Conservation (phyloP, 345 rosid species). For the Nasturtium officinale region DNA sequence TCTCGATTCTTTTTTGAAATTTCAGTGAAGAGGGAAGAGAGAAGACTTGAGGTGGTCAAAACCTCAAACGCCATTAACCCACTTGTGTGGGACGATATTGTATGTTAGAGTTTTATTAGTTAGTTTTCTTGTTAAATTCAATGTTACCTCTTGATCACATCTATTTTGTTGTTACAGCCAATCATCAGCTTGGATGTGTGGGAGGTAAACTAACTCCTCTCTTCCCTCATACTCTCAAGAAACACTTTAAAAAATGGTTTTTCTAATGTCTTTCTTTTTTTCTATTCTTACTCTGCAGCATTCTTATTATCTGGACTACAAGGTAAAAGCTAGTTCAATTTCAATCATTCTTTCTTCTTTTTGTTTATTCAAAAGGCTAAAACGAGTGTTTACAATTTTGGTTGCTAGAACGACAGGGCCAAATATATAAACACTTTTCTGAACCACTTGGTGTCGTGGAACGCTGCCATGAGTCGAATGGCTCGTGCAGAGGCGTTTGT, state of each 20-base stretch:
- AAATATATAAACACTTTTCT: slow-evolving; percentile 68
- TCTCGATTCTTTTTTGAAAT: slow-evolving; percentile 19
- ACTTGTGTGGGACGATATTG: slow-evolving; percentile 84
- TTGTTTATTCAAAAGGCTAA: slow-evolving; percentile 2
- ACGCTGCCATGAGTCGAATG: slow-evolving; percentile 69
- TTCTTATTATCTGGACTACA: slow-evolving; percentile 88
- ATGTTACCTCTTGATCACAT: slow-evolving; percentile 31
- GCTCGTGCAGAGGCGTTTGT: slow-evolving; percentile 90
- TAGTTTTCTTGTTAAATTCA: too few species aligned
- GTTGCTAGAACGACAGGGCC: slow-evolving; percentile 68
- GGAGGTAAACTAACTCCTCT: slow-evolving; percentile 64
- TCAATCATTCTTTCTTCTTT: neutral
- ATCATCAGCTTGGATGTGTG: slow-evolving; percentile 84
- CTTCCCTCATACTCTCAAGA: neutral
- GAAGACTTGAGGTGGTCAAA: slow-evolving; percentile 64
- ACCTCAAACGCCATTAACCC: slow-evolving; percentile 82
- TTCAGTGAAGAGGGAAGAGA: slow-evolving; percentile 85
- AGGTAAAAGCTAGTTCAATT: slow-evolving; percentile 51
- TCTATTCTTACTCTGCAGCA: slow-evolving; percentile 59
- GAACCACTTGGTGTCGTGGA: slow-evolving; percentile 92
- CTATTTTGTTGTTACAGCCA: slow-evolving; percentile 65
- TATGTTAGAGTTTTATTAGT: slow-evolving; percentile 39
- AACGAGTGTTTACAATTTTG: slow-evolving; percentile 2
- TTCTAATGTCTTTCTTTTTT: slow-evolving; percentile 20
- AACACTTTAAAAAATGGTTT: neutral